These are phyloP conservation scores for Aciculosporium take DNA, from an alignment of 2,329 filamentous ascomycete genomes.

Conservation along the genomic window DNA sequence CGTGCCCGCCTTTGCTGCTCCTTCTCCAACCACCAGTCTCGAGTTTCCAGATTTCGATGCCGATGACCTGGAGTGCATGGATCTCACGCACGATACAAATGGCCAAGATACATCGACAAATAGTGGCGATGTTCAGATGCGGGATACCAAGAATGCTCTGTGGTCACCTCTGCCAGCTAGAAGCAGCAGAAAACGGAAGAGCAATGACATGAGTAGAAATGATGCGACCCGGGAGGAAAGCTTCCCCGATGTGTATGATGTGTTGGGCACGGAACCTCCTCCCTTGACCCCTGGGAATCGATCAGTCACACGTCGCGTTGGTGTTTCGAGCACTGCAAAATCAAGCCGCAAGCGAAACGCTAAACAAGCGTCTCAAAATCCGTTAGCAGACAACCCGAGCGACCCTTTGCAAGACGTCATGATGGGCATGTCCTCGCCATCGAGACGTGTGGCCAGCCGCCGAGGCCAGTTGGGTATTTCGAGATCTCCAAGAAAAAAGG, in stretches of 20 bases:
- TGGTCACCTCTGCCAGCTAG: slow-evolving; percentile 24
- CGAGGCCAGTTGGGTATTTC: slow-evolving; percentile 1
- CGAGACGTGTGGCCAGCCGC: slow-evolving; percentile 9
- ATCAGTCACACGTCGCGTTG: slow-evolving; percentile 11
- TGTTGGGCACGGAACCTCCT: slow-evolving; percentile 27
- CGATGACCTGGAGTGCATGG: slow-evolving; percentile 24
- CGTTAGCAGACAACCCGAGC: not conserved
- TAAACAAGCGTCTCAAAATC: slow-evolving; percentile 4
- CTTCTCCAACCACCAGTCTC: slow-evolving; percentile 12
- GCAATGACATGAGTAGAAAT: slow-evolving; percentile 28
- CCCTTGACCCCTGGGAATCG: slow-evolving; percentile 19
- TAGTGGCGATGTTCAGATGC: slow-evolving; percentile 24
- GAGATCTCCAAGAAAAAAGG: slow-evolving; percentile 6
- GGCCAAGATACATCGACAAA: slow-evolving; percentile 21
- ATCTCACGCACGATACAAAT: slow-evolving; percentile 24
- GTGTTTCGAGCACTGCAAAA: slow-evolving; percentile 8
- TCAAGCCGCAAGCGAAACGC: slow-evolving; percentile 9
- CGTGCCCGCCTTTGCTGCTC: slow-evolving; percentile 7
- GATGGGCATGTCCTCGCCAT: slow-evolving; percentile 14
- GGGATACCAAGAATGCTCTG: slow-evolving; percentile 27
- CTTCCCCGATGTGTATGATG: slow-evolving; percentile 40
- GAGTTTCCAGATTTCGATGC: slow-evolving; percentile 23
- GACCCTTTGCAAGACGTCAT: slow-evolving; percentile 8
- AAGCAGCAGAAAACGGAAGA: slow-evolving; percentile 38
- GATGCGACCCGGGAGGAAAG: slow-evolving; percentile 26